These are phyloP conservation scores for Paxillus rubicundulus DNA, from an alignment of 768 basidiomycete species.

Conservation along the genomic window DNA sequence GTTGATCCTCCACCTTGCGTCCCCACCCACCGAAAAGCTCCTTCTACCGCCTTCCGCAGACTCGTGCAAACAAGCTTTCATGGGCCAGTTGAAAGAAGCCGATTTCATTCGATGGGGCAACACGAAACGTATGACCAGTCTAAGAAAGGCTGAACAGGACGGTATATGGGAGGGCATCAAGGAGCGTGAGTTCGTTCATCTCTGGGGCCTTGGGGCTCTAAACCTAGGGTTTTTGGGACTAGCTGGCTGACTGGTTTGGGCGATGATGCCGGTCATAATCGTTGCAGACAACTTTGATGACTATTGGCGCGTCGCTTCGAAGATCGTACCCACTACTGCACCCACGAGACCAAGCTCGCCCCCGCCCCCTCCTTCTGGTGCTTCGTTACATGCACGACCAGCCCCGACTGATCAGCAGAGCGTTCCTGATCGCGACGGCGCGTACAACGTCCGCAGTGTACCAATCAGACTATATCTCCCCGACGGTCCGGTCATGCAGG, in stretches of 20 bases:
- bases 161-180: constrained; percentile 96
- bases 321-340: constrained; percentile 81
- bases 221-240: constrained; percentile 7
- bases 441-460: constrained; percentile 83
- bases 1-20: constrained; percentile 83
- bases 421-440: constrained; percentile 69
- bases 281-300: constrained; percentile 89
- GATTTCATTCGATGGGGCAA: constrained; percentile 98
- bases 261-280: constrained; percentile 8
- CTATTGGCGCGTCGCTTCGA: constrained; percentile 92
- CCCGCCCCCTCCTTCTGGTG: constrained; percentile 48
- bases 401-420: constrained; percentile 59
- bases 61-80: constrained; percentile 88
- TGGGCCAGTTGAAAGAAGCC: constrained; percentile 95
- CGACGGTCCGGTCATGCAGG: constrained; percentile 89
- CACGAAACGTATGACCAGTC: constrained; percentile 87
- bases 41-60: constrained; percentile 79
- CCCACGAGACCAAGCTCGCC: constrained; percentile 57
- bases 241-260: constrained; percentile 23
- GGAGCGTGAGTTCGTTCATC: constrained; percentile 65
- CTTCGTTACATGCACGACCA: constrained; percentile 62
- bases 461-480: constrained; percentile 89
- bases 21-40: constrained; percentile 84
- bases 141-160: constrained; percentile 91
- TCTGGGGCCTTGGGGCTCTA: constrained; percentile 20